phyloP scores from a whole-genome alignment of 306 rosid genomes.

The Malus domestica region DNA sequence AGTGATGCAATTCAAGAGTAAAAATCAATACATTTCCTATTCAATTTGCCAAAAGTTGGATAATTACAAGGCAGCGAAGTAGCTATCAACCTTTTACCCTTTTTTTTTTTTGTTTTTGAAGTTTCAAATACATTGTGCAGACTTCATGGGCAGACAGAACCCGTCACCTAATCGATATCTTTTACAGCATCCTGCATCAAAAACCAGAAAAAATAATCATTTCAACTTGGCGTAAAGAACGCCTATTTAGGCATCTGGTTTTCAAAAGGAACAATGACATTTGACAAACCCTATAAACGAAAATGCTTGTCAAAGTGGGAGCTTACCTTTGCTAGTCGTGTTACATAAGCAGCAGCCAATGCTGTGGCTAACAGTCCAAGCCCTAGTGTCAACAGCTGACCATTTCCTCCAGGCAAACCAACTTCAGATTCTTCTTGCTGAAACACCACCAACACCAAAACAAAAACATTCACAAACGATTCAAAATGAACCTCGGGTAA shows the following conservation, averaged over 20 bases:
- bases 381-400: conserved; percentile 72
- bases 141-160: not conserved
- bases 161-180: conserved; percentile 33
- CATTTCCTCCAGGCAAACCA: conserved; percentile 60
- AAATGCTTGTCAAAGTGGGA: not conserved
- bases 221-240: not conserved
- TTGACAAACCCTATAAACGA: not conserved
- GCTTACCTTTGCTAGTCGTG: conserved; percentile 81
- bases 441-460: conserved; percentile 18
- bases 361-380: conserved; percentile 78
- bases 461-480: not conserved
- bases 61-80: conserved; percentile 19
- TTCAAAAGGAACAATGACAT: not conserved
- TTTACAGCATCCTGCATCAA: conserved; percentile 31
- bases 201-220: not conserved
- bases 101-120: not conserved
- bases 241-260: not conserved
- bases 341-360: conserved; percentile 79
- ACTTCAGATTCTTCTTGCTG: conserved; percentile 91
- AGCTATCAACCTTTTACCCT: not conserved
- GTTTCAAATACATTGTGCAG: not conserved
- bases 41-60: conserved; percentile 2
- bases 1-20: not conserved
- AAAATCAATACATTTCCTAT: not conserved
- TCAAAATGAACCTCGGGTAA: not conserved